These are phyloP conservation scores for Malus sieversii DNA, from an alignment of 306 rosid genomes.

Conservation along the genomic window DNA sequence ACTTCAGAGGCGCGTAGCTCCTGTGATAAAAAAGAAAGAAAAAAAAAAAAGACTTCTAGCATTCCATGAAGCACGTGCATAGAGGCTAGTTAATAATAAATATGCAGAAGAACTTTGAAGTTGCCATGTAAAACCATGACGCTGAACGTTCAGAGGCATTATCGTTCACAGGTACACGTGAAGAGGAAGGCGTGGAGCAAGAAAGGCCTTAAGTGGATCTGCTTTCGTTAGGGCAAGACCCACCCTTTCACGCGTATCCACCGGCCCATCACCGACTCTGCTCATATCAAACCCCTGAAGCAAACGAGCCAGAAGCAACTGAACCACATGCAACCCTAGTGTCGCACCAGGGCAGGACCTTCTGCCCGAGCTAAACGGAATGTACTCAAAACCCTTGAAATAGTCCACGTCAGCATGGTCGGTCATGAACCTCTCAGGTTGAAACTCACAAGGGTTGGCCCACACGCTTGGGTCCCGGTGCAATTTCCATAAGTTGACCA, in stretches of 20 bases:
- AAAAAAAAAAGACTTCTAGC: no score
- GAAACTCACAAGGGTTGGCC: conserved; percentile 21
- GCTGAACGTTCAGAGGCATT: background rate
- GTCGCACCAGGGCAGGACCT: conserved; percentile 26
- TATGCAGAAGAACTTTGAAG: no score
- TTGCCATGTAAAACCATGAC: no score
- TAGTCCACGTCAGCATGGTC: background rate
- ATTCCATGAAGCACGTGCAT: no score
- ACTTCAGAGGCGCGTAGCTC: no score
- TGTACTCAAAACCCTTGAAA: conserved; percentile 13
- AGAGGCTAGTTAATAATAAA: no score
- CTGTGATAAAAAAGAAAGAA: no score
- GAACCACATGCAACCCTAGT: conserved; percentile 18
- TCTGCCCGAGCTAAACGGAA: conserved; percentile 28
- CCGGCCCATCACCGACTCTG: background rate
- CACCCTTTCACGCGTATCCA: conserved; percentile 23
- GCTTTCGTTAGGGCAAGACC: conserved; percentile 25
- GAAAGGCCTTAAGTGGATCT: background rate
- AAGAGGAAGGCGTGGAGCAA: conserved; percentile 27
- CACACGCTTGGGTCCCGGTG: conserved; percentile 27
- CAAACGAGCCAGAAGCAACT: conserved; percentile 21
- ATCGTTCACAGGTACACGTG: background rate
- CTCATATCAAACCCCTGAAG: conserved; percentile 27
- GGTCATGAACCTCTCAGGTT: conserved; percentile 23
- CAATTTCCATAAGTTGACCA: conserved; percentile 27